phyloP scores from a whole-genome alignment of 495 filamentous ascomycete genomes.

The Durotheca rogersii region DNA sequence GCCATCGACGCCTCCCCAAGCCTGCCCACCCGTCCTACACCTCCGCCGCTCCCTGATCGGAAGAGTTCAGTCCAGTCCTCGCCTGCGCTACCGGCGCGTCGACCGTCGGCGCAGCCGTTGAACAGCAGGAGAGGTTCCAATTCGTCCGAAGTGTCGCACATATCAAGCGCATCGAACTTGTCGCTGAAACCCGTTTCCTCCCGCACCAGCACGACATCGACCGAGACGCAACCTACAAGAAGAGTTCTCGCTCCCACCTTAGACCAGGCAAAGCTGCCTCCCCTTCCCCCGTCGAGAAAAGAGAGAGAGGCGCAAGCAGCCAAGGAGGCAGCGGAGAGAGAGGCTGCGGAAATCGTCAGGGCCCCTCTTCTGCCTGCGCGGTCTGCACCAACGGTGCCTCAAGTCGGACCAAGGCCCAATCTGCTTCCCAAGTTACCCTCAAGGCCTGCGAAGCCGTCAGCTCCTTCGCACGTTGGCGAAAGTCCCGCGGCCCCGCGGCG shows the following conservation, averaged over 20 bases:
- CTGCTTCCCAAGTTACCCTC: slow-evolving; percentile 48
- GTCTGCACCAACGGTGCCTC: slow-evolving; percentile 26
- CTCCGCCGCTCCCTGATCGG: slow-evolving; percentile 45
- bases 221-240: slow-evolving; percentile 32
- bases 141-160: slow-evolving; percentile 47
- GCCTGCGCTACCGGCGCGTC: slow-evolving; percentile 44
- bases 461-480: slow-evolving; percentile 19
- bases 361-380: slow-evolving; percentile 23
- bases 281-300: slow-evolving; percentile 47
- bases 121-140: slow-evolving; percentile 45
- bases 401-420: slow-evolving; percentile 32
- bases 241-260: slow-evolving; percentile 51
- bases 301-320: slow-evolving; percentile 48
- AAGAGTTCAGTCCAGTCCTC: slow-evolving; percentile 36
- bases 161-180: slow-evolving; percentile 45
- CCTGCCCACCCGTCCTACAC: slow-evolving; percentile 26
- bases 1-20: slow-evolving; percentile 23
- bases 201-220: slow-evolving; percentile 33
- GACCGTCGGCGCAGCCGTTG: slow-evolving; percentile 39
- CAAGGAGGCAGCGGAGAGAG: slow-evolving; percentile 37
- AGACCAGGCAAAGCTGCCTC: slow-evolving; percentile 52
- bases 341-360: slow-evolving; percentile 22
- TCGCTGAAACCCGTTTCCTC: slow-evolving; percentile 41
- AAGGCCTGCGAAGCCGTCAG: slow-evolving; percentile 34
- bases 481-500: slow-evolving; percentile 35